Evolutionary conservation across 2,329 filamentous ascomycete genomes (phyloP).

Genomic region (Paraphaeosphaeria minitans): DNA sequence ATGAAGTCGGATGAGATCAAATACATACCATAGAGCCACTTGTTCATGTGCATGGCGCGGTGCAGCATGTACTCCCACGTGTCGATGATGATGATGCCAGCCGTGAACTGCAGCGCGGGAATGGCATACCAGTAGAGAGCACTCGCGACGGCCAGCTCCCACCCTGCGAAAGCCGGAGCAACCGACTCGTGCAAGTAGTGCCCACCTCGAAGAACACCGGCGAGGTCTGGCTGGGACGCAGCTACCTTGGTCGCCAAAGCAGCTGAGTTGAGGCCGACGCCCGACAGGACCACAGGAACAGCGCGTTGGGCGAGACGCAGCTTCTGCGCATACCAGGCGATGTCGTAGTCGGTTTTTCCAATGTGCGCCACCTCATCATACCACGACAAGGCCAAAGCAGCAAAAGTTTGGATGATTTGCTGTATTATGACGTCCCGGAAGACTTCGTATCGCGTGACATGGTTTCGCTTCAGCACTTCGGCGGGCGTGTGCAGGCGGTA

Average conservation of each 20-base stretch:
- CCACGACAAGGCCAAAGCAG: conserved; percentile 69
- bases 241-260: conserved; percentile 77
- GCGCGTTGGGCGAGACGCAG: conserved; percentile 77
- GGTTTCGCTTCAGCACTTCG: conserved; percentile 85
- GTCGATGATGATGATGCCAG: conserved; percentile 80
- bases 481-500: conserved; percentile 95
- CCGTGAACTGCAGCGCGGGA: conserved; percentile 75
- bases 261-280: conserved; percentile 76
- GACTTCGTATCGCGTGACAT: conserved; percentile 82
- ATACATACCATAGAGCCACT: conserved; percentile 88
- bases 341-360: conserved; percentile 82
- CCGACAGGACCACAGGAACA: conserved; percentile 72
- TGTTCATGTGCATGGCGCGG: conserved; percentile 95
- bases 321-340: conserved; percentile 87
- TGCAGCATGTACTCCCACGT: conserved; percentile 99
- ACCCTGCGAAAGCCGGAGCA: conserved; percentile 76
- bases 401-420: conserved; percentile 83
- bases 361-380: conserved; percentile 75
- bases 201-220: conserved; percentile 78
- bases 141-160: conserved; percentile 79
- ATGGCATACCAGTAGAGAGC: conserved; percentile 79
- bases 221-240: conserved; percentile 72
- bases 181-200: conserved; percentile 68
- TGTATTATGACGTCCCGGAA: conserved; percentile 90
- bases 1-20: not conserved